These are phyloP conservation scores for Trichoderma aggressivum DNA, from an alignment of 2,329 filamentous ascomycete genomes.

Conservation along the genomic window DNA sequence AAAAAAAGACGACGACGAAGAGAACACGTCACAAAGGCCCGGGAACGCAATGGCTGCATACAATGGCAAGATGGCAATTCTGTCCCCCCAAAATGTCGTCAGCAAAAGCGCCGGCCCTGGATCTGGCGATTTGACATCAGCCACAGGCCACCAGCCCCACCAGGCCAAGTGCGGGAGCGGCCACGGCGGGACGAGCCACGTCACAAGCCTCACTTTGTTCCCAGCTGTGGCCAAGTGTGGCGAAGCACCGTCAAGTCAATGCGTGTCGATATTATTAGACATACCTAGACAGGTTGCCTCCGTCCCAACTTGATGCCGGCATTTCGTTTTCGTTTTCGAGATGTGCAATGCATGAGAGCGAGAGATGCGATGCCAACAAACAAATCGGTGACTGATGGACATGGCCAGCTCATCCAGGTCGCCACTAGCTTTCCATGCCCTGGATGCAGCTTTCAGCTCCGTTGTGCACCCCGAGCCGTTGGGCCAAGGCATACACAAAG, in stretches of 20 bases:
- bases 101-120: background rate
- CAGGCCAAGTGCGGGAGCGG: conserved; percentile 23
- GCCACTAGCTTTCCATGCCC: conserved; percentile 10
- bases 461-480: conserved; percentile 8
- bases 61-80: background rate
- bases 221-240: conserved; percentile 21
- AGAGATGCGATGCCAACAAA: conserved; percentile 15
- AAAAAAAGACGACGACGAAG: no score
- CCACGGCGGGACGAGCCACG: conserved; percentile 41
- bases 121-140: conserved; percentile 17
- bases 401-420: conserved; percentile 13
- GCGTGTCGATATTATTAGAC: conserved; percentile 5
- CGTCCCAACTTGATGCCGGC: background rate
- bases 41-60: background rate
- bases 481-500: background rate
- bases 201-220: conserved; percentile 41
- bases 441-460: conserved; percentile 13
- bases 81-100: background rate
- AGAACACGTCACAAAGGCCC: background rate
- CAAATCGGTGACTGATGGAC: conserved; percentile 10
- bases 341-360: no score
- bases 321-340: conserved; percentile 9
- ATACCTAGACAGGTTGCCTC: conserved; percentile 21
- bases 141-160: conserved; percentile 22
- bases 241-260: conserved; percentile 14